Percentiles rank a stretch among this genome's conserved stretches.
phyloP scores from a whole-genome alignment of 108 stramenopile species.

The Nitzschia palea region DNA sequence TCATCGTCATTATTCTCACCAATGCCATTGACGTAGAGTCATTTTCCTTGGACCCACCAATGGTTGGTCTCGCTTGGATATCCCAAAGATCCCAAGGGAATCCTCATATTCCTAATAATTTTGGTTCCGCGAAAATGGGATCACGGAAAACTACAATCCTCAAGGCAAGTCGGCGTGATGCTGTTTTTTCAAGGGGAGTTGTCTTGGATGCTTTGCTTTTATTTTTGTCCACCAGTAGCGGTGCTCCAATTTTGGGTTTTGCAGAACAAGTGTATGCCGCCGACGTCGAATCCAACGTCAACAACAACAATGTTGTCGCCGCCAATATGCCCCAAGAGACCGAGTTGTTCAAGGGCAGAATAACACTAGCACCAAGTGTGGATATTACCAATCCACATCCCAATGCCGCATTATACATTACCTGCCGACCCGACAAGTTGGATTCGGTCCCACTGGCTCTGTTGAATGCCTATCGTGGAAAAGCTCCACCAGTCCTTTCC shows the following conservation, averaged over 20 bases:
- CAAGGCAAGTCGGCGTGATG: neutral
- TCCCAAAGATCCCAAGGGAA: no score
- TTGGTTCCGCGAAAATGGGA: no score
- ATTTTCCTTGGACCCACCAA: no score
- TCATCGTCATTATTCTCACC: no score
- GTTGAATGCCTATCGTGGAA: constrained; percentile 51
- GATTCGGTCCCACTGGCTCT: constrained; percentile 65
- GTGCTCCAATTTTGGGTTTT: no score
- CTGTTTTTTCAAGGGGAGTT: no score
- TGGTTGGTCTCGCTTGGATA: no score
- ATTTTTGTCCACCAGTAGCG: no score
- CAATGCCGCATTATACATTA: constrained; percentile 52
- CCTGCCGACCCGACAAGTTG: constrained; percentile 44
- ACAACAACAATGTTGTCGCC: neutral
- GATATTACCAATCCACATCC: neutral
- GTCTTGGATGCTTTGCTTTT: no score
- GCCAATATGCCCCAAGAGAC: neutral
- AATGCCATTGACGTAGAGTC: no score
- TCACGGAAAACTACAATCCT: neutral
- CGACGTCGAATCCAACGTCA: neutral
- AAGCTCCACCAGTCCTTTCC: constrained; percentile 59
- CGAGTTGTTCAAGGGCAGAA: neutral
- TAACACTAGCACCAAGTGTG: neutral
- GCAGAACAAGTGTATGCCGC: no score
- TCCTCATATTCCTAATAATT: no score